phyloP scores from a whole-genome alignment of 2,329 filamentous ascomycete species.

The Colletotrichum scovillei region DNA sequence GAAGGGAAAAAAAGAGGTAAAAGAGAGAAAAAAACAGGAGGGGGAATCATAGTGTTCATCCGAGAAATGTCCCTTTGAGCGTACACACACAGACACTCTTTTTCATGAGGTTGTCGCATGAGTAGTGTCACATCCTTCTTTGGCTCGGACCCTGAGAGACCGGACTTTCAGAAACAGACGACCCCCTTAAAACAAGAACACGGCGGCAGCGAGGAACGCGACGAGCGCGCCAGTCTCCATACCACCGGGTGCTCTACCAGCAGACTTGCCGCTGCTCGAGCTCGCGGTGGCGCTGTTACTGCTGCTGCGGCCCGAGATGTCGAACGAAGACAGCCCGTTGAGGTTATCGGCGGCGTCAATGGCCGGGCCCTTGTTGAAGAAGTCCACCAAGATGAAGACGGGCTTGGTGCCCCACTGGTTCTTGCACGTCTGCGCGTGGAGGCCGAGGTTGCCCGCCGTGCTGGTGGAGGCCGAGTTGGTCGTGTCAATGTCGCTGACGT shows the following conservation, averaged over 20 bases:
- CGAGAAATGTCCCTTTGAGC: background rate
- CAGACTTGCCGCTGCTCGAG: slow-evolving; percentile 30
- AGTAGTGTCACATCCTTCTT: background rate
- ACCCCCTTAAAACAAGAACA: slow-evolving; percentile 49
- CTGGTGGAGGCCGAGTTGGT: slow-evolving; percentile 74
- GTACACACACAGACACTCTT: background rate
- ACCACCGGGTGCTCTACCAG: slow-evolving; percentile 31
- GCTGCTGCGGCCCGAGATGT: slow-evolving; percentile 48
- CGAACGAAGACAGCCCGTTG: slow-evolving; percentile 62
- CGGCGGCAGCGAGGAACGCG: slow-evolving; percentile 54
- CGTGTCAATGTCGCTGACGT: slow-evolving; percentile 66
- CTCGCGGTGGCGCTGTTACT: slow-evolving; percentile 37
- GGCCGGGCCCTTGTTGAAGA: slow-evolving; percentile 78
- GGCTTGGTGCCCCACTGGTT: slow-evolving; percentile 71
- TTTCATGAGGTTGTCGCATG: background rate
- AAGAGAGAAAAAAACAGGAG: background rate
- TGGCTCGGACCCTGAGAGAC: background rate
- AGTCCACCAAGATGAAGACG: slow-evolving; percentile 83
- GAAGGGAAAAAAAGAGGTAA: background rate
- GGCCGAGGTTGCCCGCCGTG: slow-evolving; percentile 63
- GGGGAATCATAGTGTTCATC: background rate
- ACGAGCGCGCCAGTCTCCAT: slow-evolving; percentile 53
- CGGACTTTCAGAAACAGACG: background rate
- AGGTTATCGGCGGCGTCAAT: slow-evolving; percentile 76
- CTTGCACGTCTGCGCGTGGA: slow-evolving; percentile 65